A percentile compares a stretch with the other conserved stretches of the same genome.
phyloP scores from a whole-genome alignment of 2,329 filamentous ascomycete species.

The Claviceps cyperi region DNA sequence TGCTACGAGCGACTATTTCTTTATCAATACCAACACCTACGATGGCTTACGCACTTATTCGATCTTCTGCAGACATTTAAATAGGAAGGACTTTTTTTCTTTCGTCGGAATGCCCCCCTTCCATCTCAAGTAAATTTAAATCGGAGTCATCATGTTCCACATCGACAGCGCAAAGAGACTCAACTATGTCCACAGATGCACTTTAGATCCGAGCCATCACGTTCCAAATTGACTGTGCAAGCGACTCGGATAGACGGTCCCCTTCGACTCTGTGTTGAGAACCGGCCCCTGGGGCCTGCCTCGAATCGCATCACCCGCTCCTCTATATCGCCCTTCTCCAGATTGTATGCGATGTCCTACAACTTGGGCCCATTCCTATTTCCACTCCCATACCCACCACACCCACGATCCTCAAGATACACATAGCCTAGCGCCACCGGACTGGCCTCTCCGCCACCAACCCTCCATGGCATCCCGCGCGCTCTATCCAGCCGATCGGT shows the following conservation, averaged over 20 bases:
- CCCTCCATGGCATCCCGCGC: conserved; percentile 23
- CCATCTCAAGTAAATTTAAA: neutral
- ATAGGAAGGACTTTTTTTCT: neutral
- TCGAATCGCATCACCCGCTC: no score
- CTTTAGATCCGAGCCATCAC: no score
- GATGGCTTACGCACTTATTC: neutral
- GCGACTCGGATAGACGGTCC: no score
- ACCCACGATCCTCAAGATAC: conserved; percentile 29
- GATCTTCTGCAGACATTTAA: neutral
- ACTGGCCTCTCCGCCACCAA: conserved; percentile 14
- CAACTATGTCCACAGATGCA: no score
- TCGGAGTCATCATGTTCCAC: neutral
- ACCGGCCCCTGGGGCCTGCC: no score
- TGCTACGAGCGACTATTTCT: neutral
- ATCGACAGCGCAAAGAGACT: conserved; percentile 3
- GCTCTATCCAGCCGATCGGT: conserved; percentile 45
- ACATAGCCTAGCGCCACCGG: conserved; percentile 47
- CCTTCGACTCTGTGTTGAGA: no score
- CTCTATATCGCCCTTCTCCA: conserved; percentile 17
- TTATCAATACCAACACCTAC: neutral
- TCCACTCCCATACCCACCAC: neutral
- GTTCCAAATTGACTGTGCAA: no score
- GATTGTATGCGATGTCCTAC: conserved; percentile 12
- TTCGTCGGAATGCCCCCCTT: neutral
- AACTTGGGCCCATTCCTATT: neutral